These are phyloP conservation scores for Aaosphaeria pasadenensis DNA, from an alignment of 2,329 filamentous ascomycete species.

Conservation along the genomic window DNA sequence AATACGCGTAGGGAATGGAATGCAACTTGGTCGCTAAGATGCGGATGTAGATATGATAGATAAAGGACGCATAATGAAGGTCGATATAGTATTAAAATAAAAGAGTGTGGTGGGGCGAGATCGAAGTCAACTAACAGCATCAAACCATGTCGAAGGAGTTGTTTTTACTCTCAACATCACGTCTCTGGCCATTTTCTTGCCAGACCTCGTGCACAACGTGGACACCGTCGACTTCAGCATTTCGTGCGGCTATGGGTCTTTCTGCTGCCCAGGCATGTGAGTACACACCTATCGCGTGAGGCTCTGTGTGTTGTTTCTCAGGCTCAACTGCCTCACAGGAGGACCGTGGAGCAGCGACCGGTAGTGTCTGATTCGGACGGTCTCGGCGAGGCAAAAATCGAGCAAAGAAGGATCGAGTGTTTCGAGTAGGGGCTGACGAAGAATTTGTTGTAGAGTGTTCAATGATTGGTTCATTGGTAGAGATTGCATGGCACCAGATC, in stretches of 20 bases:
- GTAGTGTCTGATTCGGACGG: too few species aligned
- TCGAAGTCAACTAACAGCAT: too few species aligned
- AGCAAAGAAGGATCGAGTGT: background rate
- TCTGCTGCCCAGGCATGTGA: slow-evolving; percentile 24
- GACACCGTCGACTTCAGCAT: slow-evolving; percentile 12
- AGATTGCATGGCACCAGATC: background rate
- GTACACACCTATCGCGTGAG: slow-evolving; percentile 9
- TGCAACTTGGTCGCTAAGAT: too few species aligned
- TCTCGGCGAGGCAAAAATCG: background rate
- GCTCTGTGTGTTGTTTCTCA: background rate
- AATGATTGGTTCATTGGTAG: slow-evolving; percentile 7
- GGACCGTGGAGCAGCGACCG: background rate
- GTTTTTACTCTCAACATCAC: too few species aligned
- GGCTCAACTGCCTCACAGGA: background rate
- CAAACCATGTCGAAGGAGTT: too few species aligned
- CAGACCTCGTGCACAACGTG: slow-evolving; percentile 25
- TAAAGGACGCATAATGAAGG: too few species aligned
- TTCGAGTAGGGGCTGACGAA: background rate
- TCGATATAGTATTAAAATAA: too few species aligned
- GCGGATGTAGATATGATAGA: too few species aligned
- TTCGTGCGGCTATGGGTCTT: background rate
- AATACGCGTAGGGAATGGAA: too few species aligned
- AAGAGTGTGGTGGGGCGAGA: too few species aligned
- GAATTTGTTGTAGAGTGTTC: background rate
- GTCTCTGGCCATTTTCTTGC: slow-evolving; percentile 4